Percentiles rank a stretch among this genome's conserved stretches.
These are phyloP conservation scores for Olyra latifolia DNA, from an alignment of 176 grass and related monocot species.

Conservation along the genomic window DNA sequence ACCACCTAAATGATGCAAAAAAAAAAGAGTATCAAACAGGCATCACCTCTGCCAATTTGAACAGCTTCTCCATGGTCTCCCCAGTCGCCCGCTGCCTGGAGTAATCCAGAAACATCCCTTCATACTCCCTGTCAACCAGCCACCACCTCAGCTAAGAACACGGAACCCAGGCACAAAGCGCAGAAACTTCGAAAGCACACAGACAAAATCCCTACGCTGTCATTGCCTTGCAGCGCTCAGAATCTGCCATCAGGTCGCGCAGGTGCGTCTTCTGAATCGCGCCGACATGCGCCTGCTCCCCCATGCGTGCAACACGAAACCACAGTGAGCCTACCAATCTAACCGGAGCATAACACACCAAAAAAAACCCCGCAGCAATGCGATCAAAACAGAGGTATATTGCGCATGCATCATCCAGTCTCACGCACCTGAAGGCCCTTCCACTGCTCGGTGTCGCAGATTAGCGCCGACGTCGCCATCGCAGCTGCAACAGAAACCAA, in stretches of 20 bases:
- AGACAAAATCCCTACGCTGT: conserved; percentile 51
- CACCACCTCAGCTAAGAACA: conserved; percentile 3
- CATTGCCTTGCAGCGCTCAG: conserved; percentile 83
- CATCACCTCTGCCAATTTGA: conserved; percentile 69
- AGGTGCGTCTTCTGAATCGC: conserved; percentile 76
- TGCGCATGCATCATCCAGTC: neutral
- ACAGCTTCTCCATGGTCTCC: conserved; percentile 78
- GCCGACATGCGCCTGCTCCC: conserved; percentile 61
- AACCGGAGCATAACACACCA: neutral
- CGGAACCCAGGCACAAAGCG: neutral
- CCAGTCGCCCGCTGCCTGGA: conserved; percentile 62
- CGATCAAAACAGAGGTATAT: neutral
- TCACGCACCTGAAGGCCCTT: conserved; percentile 63
- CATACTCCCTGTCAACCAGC: conserved; percentile 53
- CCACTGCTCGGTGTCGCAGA: conserved; percentile 77
- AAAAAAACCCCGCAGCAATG: neutral
- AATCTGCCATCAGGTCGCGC: conserved; percentile 77
- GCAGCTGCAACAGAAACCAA: neutral
- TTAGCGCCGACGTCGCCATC: conserved; percentile 76
- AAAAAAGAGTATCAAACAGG: neutral
- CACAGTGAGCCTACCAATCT: conserved; percentile 8
- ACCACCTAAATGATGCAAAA: neutral
- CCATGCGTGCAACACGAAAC: neutral
- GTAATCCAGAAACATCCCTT: conserved; percentile 78
- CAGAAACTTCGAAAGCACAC: neutral